phyloP scores from a whole-genome alignment of 208 protist species.

The Zelonia costaricensis region DNA sequence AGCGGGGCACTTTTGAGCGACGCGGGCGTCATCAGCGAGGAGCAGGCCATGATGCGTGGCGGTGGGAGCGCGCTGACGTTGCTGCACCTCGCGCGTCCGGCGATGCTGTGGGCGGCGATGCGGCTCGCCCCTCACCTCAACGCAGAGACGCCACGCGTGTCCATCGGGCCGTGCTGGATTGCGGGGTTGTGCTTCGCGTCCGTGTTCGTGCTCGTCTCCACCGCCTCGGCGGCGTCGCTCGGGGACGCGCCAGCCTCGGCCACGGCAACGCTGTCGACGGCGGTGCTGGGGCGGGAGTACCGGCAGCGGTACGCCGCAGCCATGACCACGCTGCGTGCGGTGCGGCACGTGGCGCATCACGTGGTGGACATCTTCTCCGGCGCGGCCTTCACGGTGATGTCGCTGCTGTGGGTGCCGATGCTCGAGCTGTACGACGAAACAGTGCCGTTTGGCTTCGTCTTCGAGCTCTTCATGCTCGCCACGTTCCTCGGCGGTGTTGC shows the following conservation, averaged over 20 bases:
- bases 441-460: constrained; percentile 53
- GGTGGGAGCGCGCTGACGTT: constrained; percentile 5
- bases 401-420: constrained; percentile 91
- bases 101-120: constrained; percentile 10
- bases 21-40: background rate
- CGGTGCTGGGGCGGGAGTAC: background rate
- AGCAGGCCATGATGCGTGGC: background rate
- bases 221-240: background rate
- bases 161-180: constrained; percentile 9
- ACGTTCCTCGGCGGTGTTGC: constrained; percentile 33
- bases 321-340: constrained; percentile 1
- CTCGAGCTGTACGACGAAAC: constrained; percentile 41
- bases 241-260: background rate
- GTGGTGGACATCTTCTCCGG: constrained; percentile 83
- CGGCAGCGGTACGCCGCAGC: constrained; percentile 2
- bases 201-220: constrained; percentile 1
- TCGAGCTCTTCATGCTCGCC: constrained; percentile 42
- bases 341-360: constrained; percentile 36
- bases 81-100: constrained; percentile 10
- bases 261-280: background rate
- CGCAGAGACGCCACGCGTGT: constrained; percentile 2
- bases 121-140: constrained; percentile 4
- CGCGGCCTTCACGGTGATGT: constrained; percentile 85
- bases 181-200: constrained; percentile 4
- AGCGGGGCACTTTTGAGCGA: too few relatives aligned